Evolutionary conservation across 768 basidiomycete species (phyloP), one percentile per base, ranked within the genome.

Genomic region (Amanita subjunquillea): DNA sequence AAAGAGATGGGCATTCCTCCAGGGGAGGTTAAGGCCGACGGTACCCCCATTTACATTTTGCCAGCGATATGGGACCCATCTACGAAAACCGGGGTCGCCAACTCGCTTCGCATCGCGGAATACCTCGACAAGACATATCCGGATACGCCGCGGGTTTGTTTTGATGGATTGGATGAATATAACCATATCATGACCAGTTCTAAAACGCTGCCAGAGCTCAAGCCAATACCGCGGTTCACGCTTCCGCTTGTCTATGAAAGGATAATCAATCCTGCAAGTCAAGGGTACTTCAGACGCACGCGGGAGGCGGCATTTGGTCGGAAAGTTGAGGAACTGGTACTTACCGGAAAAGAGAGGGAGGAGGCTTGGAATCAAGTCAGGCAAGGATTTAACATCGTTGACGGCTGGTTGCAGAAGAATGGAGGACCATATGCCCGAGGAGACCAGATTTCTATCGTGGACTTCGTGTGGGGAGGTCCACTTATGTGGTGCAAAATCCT

Each of bases 71-170:
- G 69, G 48, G 77, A 80, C 58, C 69, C 69, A 2, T 59, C 59
- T 52, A 76, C 75, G 1, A 63, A 65, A 6, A 54, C 56, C 0
- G 53, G 66, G 23, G 50, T 78, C 17, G 51, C 67, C 10, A 73
- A 79, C 25, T 77, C 76, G 0, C 45, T 60, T 23, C 58, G 53
- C 27, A 79, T 80, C 56, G 75, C 73, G 0, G 55, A 65, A 9
- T 78, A 81, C 58, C 65, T 80, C 32, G 78, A 80, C 52, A 57
- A 66, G 6, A 63, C 66, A 2, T 80, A 77, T 60, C 75, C 77
- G 0, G 65, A 68, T 39, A 65, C 67, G 0, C 70, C 65, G 2
- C 53, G 39, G 27, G 48, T 75, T 12, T 56, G 74, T 12, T 70
- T 71, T 0, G 49, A 48, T 4, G 58, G 52, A 10, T 40, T 51